Conservation (phyloP, 2,329 filamentous ascomycete species). For the Penicillium sp. region DNA sequence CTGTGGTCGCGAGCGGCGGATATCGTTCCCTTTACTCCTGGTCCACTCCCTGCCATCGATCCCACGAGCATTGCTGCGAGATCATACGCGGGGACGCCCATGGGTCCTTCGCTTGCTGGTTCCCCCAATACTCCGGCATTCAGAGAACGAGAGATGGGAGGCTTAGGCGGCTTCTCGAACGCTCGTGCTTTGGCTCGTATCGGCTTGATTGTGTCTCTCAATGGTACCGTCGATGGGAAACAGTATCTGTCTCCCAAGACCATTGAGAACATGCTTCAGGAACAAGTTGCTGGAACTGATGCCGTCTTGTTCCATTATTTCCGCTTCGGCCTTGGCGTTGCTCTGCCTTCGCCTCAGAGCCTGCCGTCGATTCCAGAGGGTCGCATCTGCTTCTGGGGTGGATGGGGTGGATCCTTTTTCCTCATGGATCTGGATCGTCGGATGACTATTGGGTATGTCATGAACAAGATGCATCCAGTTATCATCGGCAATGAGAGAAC, state of each 20-base stretch:
- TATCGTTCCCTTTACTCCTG: conserved; percentile 33
- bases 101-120: conserved; percentile 16
- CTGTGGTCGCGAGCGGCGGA: conserved; percentile 47
- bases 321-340: conserved; percentile 49
- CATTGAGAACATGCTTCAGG: conserved; percentile 49
- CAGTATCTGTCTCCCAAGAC: conserved; percentile 46
- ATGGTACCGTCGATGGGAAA: conserved; percentile 36
- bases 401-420: conserved; percentile 50
- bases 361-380: conserved; percentile 35
- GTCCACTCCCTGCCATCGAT: conserved; percentile 18
- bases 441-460: conserved; percentile 49
- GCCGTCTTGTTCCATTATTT: conserved; percentile 38
- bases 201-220: conserved; percentile 41
- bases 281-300: conserved; percentile 48
- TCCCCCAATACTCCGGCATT: conserved; percentile 35
- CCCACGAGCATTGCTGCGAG: conserved; percentile 33
- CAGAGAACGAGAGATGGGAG: conserved; percentile 46
- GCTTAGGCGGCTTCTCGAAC: conserved; percentile 51
- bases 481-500: conserved; percentile 32
- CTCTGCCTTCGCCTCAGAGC: conserved; percentile 34
- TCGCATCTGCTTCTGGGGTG: conserved; percentile 46
- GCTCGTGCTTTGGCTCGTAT: conserved; percentile 48
- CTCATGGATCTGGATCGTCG: conserved; percentile 48
- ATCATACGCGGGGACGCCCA: conserved; percentile 31
- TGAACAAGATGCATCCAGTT: conserved; percentile 48